Percentiles rank a stretch among this genome's conserved stretches.
These are phyloP conservation scores for Kurtzmaniella quercitrusa DNA, from an alignment of 1,139 yeast genomes.

Conservation along the genomic window DNA sequence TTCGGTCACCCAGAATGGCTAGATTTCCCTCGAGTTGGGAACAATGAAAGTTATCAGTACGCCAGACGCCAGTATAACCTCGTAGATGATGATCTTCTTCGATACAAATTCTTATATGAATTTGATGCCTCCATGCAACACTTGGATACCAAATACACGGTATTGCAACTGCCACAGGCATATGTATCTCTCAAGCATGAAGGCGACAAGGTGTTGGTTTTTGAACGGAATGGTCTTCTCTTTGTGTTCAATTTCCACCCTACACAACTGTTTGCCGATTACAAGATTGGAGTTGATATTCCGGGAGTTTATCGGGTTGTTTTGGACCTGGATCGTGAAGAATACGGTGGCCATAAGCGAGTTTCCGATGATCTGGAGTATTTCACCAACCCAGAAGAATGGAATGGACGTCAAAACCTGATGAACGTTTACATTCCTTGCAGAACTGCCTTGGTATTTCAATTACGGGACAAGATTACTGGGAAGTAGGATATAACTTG, in stretches of 20 bases:
- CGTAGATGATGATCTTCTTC: conserved; percentile 70
- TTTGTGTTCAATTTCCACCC: conserved; percentile 91
- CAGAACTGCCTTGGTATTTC: conserved; percentile 72
- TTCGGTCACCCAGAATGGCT: conserved; percentile 99
- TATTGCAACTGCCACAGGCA: conserved; percentile 77
- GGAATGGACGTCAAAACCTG: conserved; percentile 79
- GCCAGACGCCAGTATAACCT: conserved; percentile 93
- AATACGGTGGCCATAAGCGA: conserved; percentile 81
- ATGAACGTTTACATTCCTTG: conserved; percentile 80
- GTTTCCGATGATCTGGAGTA: conserved; percentile 53
- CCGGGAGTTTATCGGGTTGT: conserved; percentile 76
- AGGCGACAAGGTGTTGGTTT: conserved; percentile 80
- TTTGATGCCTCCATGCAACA: conserved; percentile 85
- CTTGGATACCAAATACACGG: conserved; percentile 62
- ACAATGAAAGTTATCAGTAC: conserved; percentile 83
- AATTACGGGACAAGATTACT: conserved; percentile 17
- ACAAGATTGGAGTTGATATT: conserved; percentile 79
- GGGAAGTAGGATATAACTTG: background rate
- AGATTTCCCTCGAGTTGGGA: conserved; percentile 91
- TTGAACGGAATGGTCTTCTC: conserved; percentile 80
- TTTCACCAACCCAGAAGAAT: conserved; percentile 66
- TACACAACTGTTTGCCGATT: conserved; percentile 75
- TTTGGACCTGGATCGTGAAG: conserved; percentile 65
- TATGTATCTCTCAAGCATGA: conserved; percentile 87
- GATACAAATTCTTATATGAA: conserved; percentile 71